Conservation (phyloP, 768 basidiomycete species). For the Amyloporia xantha region DNA sequence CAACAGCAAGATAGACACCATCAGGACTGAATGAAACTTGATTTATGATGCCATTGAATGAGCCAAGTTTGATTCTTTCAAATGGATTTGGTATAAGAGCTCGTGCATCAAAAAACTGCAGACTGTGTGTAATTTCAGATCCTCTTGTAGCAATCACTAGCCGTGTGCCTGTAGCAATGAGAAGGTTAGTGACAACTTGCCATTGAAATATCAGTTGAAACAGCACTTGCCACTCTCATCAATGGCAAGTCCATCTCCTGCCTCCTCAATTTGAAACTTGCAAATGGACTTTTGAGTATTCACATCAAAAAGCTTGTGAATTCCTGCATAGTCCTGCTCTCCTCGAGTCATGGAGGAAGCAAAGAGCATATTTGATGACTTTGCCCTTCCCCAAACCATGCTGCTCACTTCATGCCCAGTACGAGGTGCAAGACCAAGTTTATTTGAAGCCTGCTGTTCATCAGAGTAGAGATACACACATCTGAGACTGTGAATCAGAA, state of each 20-base stretch:
- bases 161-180: neutral
- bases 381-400: slow-evolving; percentile 45
- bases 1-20: slow-evolving; percentile 52
- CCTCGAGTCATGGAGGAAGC: slow-evolving; percentile 47
- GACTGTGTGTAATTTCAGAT: neutral
- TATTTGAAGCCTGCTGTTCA: no score
- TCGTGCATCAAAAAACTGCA: neutral
- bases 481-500: neutral
- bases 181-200: no score
- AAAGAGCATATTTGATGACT: slow-evolving; percentile 37
- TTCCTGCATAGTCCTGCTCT: slow-evolving; percentile 26
- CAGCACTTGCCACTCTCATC: slow-evolving; percentile 35
- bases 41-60: slow-evolving; percentile 27
- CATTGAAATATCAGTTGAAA: neutral
- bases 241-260: slow-evolving; percentile 47
- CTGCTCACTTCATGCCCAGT: slow-evolving; percentile 25
- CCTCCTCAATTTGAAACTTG: slow-evolving; percentile 39
- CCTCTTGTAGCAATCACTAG: neutral
- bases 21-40: slow-evolving; percentile 52
- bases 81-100: neutral
- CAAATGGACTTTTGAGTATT: slow-evolving; percentile 10
- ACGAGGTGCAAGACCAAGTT: no score
- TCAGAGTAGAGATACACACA: neutral
- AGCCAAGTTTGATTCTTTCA: neutral
- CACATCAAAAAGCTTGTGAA: slow-evolving; percentile 47